Evolutionary conservation across 1,284 basidiomycete species (phyloP).

Genomic region (Heterobasidion annosum): DNA sequence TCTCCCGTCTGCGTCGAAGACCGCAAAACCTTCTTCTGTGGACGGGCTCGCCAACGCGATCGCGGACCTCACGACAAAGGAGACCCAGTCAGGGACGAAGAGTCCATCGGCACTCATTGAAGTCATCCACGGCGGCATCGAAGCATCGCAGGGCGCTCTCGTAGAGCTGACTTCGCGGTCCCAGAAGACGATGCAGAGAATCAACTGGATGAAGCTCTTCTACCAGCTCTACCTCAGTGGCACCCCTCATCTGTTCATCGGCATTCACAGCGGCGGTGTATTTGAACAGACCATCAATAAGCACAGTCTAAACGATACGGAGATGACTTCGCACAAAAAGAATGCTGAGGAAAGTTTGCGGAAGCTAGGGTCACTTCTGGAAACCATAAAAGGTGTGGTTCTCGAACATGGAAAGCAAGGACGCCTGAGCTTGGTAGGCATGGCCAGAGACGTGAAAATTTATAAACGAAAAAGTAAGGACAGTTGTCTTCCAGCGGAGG

Average conservation of each 20-base stretch:
- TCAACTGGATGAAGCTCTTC: conserved; percentile 29
- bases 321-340: conserved; percentile 19
- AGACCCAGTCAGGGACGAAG: not conserved
- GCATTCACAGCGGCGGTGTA: conserved; percentile 21
- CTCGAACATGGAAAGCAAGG: conserved; percentile 31
- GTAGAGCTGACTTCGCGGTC: conserved; percentile 32
- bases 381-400: conserved; percentile 30
- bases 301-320: not conserved
- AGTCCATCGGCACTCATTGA: not conserved
- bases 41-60: conserved; percentile 23
- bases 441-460: conserved; percentile 9
- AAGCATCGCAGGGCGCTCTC: conserved; percentile 24
- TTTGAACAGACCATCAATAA: conserved; percentile 16
- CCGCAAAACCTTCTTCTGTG: conserved; percentile 10
- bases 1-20: conserved; percentile 3
- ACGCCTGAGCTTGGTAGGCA: conserved; percentile 32
- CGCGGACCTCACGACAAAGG: conserved; percentile 17
- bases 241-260: conserved; percentile 26
- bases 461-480: conserved; percentile 29
- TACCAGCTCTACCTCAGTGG: conserved; percentile 31
- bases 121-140: conserved; percentile 13
- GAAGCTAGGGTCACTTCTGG: conserved; percentile 30
- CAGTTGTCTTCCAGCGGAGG: conserved; percentile 30
- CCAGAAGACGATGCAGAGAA: conserved; percentile 6
- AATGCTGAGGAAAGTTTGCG: conserved; percentile 25